Percentiles rank a stretch among this genome's conserved stretches.
These are phyloP conservation scores for Yarrowia bubula DNA, from an alignment of 805 yeast species.

Conservation along the genomic window DNA sequence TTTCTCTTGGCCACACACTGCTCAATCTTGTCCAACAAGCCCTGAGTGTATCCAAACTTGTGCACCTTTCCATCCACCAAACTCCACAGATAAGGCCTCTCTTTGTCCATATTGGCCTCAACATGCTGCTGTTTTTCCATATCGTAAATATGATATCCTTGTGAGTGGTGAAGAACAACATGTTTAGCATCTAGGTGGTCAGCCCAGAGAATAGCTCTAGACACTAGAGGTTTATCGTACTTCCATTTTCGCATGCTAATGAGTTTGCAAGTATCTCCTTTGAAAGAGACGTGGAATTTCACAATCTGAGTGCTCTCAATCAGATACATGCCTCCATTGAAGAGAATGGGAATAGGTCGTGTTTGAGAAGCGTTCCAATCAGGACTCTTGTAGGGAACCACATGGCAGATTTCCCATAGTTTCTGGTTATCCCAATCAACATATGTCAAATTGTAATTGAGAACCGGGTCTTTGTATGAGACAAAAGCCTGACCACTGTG, in stretches of 20 bases:
- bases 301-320: not conserved
- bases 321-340: slow-evolving; percentile 15
- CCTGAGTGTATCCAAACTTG: not conserved
- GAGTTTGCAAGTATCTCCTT: not conserved
- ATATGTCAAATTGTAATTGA: not conserved
- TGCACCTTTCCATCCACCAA: slow-evolving; percentile 3
- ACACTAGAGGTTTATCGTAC: not conserved
- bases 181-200: not conserved
- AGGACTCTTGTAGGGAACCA: not conserved
- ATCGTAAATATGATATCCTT: slow-evolving; percentile 9
- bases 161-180: not conserved
- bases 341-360: slow-evolving; percentile 7
- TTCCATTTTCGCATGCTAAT: not conserved
- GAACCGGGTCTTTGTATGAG: not conserved
- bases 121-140: not conserved
- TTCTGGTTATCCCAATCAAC: slow-evolving; percentile 5
- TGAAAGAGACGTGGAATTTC: not conserved
- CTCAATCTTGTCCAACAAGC: not conserved
- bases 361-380: slow-evolving; percentile 5
- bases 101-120: not conserved
- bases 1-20: not conserved
- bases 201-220: slow-evolving; percentile 16
- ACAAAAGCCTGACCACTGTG: slow-evolving; percentile 1
- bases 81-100: not conserved
- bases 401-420: not conserved